These are phyloP conservation scores for Thielaviopsis euricoi DNA, from an alignment of 2,329 filamentous ascomycete genomes.

Conservation along the genomic window DNA sequence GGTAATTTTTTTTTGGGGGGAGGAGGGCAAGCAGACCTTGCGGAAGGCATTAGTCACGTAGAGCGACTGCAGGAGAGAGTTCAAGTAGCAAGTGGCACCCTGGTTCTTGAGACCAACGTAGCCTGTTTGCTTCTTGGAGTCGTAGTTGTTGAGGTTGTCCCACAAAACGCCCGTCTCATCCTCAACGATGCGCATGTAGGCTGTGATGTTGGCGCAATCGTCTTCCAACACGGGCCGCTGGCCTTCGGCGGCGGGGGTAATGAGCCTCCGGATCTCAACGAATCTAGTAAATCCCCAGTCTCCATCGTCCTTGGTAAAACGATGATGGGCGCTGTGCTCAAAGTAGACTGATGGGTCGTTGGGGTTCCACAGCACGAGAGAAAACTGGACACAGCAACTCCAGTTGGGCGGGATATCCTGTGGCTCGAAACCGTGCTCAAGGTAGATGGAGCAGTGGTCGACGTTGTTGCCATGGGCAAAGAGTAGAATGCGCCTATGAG, in stretches of 20 bases:
- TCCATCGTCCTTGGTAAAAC: slow-evolving; percentile 89
- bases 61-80: slow-evolving; percentile 67
- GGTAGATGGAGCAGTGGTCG: slow-evolving; percentile 84
- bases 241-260: slow-evolving; percentile 59
- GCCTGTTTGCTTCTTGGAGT: slow-evolving; percentile 97
- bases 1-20: slow-evolving; percentile 14
- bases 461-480: slow-evolving; percentile 93
- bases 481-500: slow-evolving; percentile 68
- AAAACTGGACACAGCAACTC: slow-evolving; percentile 94
- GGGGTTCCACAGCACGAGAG: slow-evolving; percentile 83
- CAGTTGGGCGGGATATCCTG: slow-evolving; percentile 70
- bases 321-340: slow-evolving; percentile 76
- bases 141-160: slow-evolving; percentile 88
- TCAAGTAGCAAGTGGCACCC: slow-evolving; percentile 80
- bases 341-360: slow-evolving; percentile 75
- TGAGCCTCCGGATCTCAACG: slow-evolving; percentile 72
- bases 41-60: slow-evolving; percentile 88
- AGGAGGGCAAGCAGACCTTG: slow-evolving; percentile 39
- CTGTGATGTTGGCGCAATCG: slow-evolving; percentile 63
- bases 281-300: slow-evolving; percentile 99
- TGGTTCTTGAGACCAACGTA: slow-evolving; percentile 96
- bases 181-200: slow-evolving; percentile 66
- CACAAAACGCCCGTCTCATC: slow-evolving; percentile 79
- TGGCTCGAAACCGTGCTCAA: slow-evolving; percentile 81
- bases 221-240: slow-evolving; percentile 60